These are phyloP conservation scores for Psidium guajava DNA, from an alignment of 345 rosid species.

Conservation along the genomic window DNA sequence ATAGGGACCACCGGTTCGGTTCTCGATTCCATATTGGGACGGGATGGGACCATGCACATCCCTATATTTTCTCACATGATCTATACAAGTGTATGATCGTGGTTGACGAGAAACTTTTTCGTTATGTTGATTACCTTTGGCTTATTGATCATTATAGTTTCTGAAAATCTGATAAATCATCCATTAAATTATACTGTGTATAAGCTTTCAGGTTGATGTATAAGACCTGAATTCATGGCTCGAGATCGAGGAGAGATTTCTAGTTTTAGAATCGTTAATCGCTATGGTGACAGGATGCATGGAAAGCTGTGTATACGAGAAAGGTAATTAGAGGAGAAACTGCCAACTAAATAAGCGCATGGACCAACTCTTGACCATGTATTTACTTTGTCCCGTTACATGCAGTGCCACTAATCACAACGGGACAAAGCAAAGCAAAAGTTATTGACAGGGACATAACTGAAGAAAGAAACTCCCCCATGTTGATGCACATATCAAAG, in stretches of 20 bases:
- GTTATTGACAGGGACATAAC: background rate
- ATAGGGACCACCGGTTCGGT: too few relatives aligned
- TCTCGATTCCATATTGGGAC: too few relatives aligned
- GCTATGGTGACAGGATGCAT: background rate
- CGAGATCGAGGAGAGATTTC: background rate
- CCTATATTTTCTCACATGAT: background rate
- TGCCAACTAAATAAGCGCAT: background rate
- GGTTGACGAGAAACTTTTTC: background rate
- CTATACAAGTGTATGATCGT: background rate
- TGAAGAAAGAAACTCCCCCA: background rate
- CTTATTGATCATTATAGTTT: background rate
- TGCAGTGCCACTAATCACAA: background rate
- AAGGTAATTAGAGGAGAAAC: background rate
- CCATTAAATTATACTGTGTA: background rate
- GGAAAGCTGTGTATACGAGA: background rate
- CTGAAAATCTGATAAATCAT: background rate
- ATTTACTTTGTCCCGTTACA: background rate
- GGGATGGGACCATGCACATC: too few relatives aligned
- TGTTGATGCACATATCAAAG: background rate
- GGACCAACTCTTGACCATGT: background rate
- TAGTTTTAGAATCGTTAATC: background rate
- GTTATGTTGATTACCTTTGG: background rate
- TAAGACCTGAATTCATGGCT: background rate
- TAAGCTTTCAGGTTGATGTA: background rate
- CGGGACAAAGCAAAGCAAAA: background rate